Conservation (phyloP, 345 rosid genomes). For the Euphorbia lathyris region DNA sequence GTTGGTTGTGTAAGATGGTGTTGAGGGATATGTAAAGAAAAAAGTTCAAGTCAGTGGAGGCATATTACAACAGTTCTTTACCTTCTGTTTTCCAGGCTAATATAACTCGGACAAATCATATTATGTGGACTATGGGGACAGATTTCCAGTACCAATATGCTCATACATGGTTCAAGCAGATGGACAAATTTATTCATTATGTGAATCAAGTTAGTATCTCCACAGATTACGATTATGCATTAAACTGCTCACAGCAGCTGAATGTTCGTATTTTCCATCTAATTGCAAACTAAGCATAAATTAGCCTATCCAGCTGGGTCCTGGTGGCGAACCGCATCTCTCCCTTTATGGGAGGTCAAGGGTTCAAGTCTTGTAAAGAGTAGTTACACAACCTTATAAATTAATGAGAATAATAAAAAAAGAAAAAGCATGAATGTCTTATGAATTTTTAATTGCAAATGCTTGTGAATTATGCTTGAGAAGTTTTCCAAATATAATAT, state of each 20-base stretch:
- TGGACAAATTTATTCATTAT: conserved; percentile 59
- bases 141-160: conserved; percentile 60
- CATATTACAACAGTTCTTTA: not conserved
- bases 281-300: not conserved
- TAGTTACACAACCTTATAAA: too few species aligned
- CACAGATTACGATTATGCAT: not conserved
- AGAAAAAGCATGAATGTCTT: not conserved
- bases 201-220: conserved; percentile 29
- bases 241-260: not conserved
- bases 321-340: too few species aligned
- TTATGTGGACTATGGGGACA: conserved; percentile 61
- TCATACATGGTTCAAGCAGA: conserved; percentile 44
- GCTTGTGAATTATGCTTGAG: not conserved
- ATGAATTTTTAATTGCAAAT: not conserved
- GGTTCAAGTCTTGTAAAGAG: too few species aligned
- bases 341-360: too few species aligned
- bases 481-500: not conserved
- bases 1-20: not conserved
- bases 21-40: conserved; percentile 2
- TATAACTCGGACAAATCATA: conserved; percentile 52
- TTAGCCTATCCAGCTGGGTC: too few species aligned
- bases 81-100: conserved; percentile 37
- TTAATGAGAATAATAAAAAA: too few species aligned
- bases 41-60: not conserved
- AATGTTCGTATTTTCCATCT: not conserved